Evolutionary conservation across 169 alveolate genomes (phyloP), one percentile per base, ranked within the genome.

Genomic region (Eimeria acervulina): DNA sequence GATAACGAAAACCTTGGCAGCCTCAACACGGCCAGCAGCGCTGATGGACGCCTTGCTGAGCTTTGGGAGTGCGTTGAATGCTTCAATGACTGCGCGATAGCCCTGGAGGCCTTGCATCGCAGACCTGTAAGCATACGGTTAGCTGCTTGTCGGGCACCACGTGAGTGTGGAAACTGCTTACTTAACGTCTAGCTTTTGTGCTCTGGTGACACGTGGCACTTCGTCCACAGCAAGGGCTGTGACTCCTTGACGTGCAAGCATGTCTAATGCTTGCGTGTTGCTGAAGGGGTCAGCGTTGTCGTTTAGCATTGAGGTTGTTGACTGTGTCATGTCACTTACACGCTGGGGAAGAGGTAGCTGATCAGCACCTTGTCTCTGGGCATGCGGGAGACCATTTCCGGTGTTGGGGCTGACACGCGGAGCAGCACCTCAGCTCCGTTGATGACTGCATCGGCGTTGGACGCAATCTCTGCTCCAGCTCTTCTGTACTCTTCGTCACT

Each of bases 1-100:
- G 74, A 99, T 97, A 61, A 99, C 99, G 88, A 99, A 95, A 72
- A 99, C 99, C 88, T 97, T 97, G 31, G 99, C 99, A 13, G 99
- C 99, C 94, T 97, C 99, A 68, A 98, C 97, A 92, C 97, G 98
- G 31, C 99, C 97, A 7, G 99, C 99, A 47, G 99, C 99, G 36
- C 99, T 98, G 95, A 98, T 98, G 44, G 98, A 97, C 4, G 99
- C 97, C 78, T 98, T 97, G 96, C 98, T 97, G 95, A 98, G 98
- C 96, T 98, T 97, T 31, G 99, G 99, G 70, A 98, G 98, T 59
- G 97, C 97, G 55, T 93, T 97, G 95, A 99, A 99, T 40, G 99
- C 99, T 92, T 98, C 99, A 59, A 99, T 90, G 95, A 98, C 99
- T 80, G 99, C 99, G 90, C 99, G 97, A 96, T 99, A 98, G 36